A percentile compares a stretch with the other conserved stretches of the same genome.
Conservation (phyloP, 2,329 filamentous ascomycete genomes). For the Colletotrichum graminicola region DNA sequence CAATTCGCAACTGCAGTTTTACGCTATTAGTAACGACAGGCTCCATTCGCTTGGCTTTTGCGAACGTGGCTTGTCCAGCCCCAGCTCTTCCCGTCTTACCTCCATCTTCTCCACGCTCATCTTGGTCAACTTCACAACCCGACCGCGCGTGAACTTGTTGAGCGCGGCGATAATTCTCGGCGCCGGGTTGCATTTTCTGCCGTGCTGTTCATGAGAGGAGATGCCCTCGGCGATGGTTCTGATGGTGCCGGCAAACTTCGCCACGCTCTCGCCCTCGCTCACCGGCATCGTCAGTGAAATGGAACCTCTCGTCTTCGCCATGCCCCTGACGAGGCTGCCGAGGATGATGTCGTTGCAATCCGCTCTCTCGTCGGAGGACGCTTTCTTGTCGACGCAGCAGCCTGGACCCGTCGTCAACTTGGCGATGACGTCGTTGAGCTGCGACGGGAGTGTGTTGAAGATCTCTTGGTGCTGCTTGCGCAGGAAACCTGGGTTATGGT, state of each 20-base stretch:
- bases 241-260: neutral
- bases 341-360: slow-evolving; percentile 25
- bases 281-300: neutral
- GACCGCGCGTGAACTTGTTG: fast-evolving
- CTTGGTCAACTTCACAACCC: neutral
- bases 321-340: neutral
- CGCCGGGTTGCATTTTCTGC: neutral
- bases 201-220: neutral
- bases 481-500: neutral
- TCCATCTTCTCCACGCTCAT: neutral
- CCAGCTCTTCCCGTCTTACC: neutral
- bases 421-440: slow-evolving; percentile 6
- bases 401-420: neutral
- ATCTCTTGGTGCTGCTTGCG: slow-evolving; percentile 10
- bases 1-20: neutral
- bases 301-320: neutral
- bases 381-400: slow-evolving; percentile 13
- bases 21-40: fast-evolving
- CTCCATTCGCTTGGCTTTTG: neutral
- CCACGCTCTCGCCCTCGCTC: neutral
- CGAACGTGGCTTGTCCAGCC: neutral
- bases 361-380: neutral
- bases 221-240: neutral
- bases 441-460: neutral
- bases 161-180: neutral